Conservation (phyloP, 2,329 filamentous ascomycete species). For the Fusarium heterosporum region DNA sequence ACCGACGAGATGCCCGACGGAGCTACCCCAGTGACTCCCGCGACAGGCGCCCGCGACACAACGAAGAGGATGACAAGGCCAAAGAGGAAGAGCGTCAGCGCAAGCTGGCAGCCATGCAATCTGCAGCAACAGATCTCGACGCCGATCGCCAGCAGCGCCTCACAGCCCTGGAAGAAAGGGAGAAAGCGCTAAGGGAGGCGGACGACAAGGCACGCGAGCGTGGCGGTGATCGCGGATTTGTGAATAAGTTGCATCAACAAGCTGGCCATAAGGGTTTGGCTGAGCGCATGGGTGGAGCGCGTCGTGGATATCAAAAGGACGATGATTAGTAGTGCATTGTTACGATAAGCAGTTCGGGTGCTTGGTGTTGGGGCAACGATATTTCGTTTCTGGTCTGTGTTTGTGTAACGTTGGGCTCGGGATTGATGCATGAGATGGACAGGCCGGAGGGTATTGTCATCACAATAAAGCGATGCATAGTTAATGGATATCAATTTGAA, state of each 20-base stretch:
- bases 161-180: slow-evolving; percentile 72
- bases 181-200: slow-evolving; percentile 71
- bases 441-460: background rate
- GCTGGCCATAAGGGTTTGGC: slow-evolving; percentile 64
- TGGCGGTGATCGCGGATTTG: slow-evolving; percentile 73
- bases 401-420: background rate
- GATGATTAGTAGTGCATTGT: slow-evolving; percentile 51
- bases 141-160: slow-evolving; percentile 76
- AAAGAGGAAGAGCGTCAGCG: slow-evolving; percentile 70
- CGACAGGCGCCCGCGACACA: slow-evolving; percentile 39
- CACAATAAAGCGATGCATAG: background rate
- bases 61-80: slow-evolving; percentile 46
- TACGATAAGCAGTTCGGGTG: background rate
- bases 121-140: slow-evolving; percentile 76
- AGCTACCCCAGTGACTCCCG: slow-evolving; percentile 40
- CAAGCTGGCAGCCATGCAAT: slow-evolving; percentile 79
- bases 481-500: slow-evolving; percentile 1
- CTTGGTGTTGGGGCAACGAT: background rate
- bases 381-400: background rate
- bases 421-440: background rate
- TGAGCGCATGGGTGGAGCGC: slow-evolving; percentile 63
- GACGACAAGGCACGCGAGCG: slow-evolving; percentile 74
- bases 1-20: slow-evolving; percentile 9
- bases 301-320: slow-evolving; percentile 60
- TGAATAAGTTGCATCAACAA: slow-evolving; percentile 71